phyloP scores from a whole-genome alignment of 1,284 basidiomycete genomes.

The Pseudozyma hubeiensis region DNA sequence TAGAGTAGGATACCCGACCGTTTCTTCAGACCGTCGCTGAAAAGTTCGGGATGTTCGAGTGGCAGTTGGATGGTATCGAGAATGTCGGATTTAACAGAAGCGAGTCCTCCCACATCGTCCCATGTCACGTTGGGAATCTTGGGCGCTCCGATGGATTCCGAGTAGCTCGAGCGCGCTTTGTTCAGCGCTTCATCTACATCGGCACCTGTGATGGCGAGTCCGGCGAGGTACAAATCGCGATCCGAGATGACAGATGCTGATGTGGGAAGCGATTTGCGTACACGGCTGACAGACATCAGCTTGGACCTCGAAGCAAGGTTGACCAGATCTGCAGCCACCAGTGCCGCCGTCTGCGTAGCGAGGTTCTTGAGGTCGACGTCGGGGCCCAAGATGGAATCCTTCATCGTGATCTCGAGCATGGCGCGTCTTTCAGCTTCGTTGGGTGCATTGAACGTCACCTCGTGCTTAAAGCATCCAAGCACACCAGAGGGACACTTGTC shows the following conservation, averaged over 20 bases:
- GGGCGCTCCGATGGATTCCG: constrained; percentile 93
- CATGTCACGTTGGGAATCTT: constrained; percentile 96
- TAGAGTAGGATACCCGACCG: constrained; percentile 77
- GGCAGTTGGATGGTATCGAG: constrained; percentile 97
- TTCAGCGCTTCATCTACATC: constrained; percentile 82
- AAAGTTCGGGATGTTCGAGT: constrained; percentile 91
- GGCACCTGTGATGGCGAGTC: constrained; percentile 75
- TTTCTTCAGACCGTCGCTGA: constrained; percentile 92
- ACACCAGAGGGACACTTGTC: constrained; percentile 78
- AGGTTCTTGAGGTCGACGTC: constrained; percentile 82
- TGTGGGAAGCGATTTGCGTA: constrained; percentile 62
- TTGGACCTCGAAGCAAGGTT: constrained; percentile 78
- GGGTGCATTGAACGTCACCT: constrained; percentile 81
- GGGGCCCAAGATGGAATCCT: constrained; percentile 73
- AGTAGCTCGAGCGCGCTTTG: constrained; percentile 83
- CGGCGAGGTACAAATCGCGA: constrained; percentile 70
- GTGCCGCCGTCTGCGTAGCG: constrained; percentile 89
- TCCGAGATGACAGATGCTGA: constrained; percentile 19
- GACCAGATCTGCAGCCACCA: constrained; percentile 85
- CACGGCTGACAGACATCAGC: constrained; percentile 75
- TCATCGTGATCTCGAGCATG: constrained; percentile 75
- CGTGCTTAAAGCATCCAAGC: constrained; percentile 86
- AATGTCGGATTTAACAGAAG: constrained; percentile 89
- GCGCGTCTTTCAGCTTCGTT: constrained; percentile 79
- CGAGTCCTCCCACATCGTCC: constrained; percentile 97